Conservation (phyloP, 305 asterid genomes). For the Solanum hybrid region DNA sequence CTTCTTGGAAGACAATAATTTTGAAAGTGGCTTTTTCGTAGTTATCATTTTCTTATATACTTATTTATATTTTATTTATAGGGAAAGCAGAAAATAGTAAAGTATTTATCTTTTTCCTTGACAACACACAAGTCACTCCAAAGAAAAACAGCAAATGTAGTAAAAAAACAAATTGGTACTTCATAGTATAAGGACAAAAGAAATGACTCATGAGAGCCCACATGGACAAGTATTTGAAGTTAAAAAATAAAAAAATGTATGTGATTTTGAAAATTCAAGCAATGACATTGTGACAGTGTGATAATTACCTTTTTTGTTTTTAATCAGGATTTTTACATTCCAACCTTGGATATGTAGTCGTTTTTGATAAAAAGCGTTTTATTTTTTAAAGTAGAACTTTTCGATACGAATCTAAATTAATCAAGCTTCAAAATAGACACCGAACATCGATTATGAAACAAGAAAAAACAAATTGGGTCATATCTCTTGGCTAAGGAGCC, state of each 20-base stretch:
- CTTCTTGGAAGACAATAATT: neutral
- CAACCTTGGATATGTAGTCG: neutral
- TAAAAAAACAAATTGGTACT: neutral
- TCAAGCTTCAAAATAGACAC: neutral
- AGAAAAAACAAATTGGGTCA: neutral
- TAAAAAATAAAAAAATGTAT: neutral
- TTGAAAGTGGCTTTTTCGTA: neutral
- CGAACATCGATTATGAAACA: neutral
- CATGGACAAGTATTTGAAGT: neutral
- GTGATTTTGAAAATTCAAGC: neutral
- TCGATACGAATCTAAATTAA: neutral
- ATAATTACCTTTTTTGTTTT: neutral
- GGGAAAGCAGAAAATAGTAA: neutral
- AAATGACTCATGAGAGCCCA: neutral
- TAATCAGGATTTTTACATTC: no score
- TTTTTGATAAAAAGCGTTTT: fast-evolving
- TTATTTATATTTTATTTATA: neutral
- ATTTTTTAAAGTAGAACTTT: neutral
- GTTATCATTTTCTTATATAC: neutral
- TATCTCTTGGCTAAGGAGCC: neutral
- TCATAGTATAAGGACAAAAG: neutral
- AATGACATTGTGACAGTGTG: neutral
- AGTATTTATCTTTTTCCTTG: neutral
- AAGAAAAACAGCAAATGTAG: neutral
- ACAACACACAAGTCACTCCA: neutral